Evolutionary conservation across 23 red algal genomes (phyloP), one percentile per base, ranked within the genome.

Genomic region (Cyanidium caldarium): DNA sequence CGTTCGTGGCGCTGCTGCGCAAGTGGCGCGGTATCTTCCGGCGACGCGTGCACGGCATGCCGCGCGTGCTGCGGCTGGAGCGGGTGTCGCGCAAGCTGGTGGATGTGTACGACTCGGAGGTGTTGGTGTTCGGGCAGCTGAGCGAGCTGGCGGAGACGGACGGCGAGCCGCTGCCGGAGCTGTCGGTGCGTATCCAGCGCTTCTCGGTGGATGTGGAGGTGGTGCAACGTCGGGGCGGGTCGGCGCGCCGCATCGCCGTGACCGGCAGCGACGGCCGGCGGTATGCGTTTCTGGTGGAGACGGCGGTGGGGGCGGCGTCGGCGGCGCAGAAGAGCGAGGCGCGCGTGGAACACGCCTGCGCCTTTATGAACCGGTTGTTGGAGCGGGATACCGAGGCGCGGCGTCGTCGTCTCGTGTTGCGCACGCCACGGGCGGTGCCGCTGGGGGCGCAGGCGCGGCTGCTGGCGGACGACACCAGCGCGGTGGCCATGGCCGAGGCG

Each of bases 11-110:
- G 31, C 82, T 84, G 43, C 61, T 98, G 40, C 68, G 75, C 0
- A 80, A 81, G 10, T 98, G 92, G 92, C 80, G 87, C 45, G 67
- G 72, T 14, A 86, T 88, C 10, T 89, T 98, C 65, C 83, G 80
- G 70, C 57, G 76, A 28, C 80, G 84, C 37, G 77, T 98, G 10
- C 71, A 85, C 35, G 29, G 69, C 58, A 75, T 89, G 77, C 92
- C 83, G 2, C 61, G 76, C 19, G 40, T 34, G 34, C 77, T 69
- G 43, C 77, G 80, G 33, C 68, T 98, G 41, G 92, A 98, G 65
- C 69, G 67, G n/a, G n/a, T 86, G 21, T 87, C 46, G 31, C 82
- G 82, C 23, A 46, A 83, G 23, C 40, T 98, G 43, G 42, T 86
- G 33, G 75, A 88, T 35, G 34, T 86, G 26, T 72, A 75, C 20